These are phyloP conservation scores for Fusarium multiceps DNA, from an alignment of 2,329 filamentous ascomycete genomes.

Conservation along the genomic window DNA sequence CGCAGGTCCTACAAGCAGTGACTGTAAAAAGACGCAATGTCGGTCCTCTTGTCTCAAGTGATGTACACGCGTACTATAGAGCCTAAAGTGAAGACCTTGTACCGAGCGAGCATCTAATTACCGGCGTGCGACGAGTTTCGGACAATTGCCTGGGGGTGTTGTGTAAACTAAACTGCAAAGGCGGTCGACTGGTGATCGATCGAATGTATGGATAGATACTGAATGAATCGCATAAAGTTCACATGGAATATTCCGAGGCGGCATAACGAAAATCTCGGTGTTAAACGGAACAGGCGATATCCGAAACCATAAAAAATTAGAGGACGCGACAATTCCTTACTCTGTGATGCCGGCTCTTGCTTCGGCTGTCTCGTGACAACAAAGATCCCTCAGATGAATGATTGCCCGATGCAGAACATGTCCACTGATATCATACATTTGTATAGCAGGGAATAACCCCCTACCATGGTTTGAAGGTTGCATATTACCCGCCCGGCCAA, in stretches of 20 bases:
- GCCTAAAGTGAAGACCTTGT: background rate
- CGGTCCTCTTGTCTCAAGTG: slow-evolving; percentile 2
- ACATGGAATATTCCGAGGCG: background rate
- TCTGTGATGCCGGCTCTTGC: background rate
- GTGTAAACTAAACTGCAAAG: background rate
- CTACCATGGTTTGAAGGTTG: background rate
- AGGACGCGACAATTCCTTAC: slow-evolving; percentile 10
- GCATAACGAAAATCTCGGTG: background rate
- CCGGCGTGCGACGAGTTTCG: slow-evolving; percentile 10
- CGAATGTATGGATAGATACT: background rate
- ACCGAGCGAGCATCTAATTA: slow-evolving; percentile 9
- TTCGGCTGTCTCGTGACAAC: background rate
- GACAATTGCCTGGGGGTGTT: slow-evolving; percentile 5
- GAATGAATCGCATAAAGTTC: slow-evolving; percentile 1
- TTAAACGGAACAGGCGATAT: background rate
- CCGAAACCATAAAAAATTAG: slow-evolving; percentile 12
- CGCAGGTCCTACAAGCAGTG: background rate
- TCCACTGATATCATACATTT: slow-evolving; percentile 14
- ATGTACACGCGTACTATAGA: background rate
- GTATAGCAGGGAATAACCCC: slow-evolving; percentile 21
- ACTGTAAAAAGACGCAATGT: background rate
- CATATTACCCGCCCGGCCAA: slow-evolving; percentile 18
- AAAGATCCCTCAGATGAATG: slow-evolving; percentile 3
- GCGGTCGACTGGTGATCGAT: background rate
- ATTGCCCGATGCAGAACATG: slow-evolving; percentile 3